phyloP scores from a whole-genome alignment of 176 grass and related monocot genomes.

The Stipa capillata region DNA sequence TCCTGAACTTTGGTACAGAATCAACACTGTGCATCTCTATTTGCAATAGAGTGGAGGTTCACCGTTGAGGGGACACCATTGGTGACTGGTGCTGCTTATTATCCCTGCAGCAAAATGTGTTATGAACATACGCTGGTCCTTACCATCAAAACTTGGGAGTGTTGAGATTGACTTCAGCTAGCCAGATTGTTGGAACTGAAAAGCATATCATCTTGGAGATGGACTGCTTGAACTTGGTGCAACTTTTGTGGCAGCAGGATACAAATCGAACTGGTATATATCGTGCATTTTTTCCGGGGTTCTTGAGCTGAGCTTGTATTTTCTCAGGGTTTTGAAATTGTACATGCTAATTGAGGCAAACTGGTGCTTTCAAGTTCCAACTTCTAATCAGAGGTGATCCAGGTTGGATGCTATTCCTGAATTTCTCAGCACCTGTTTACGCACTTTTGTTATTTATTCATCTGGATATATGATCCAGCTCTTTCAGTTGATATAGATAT shows the following conservation, averaged over 20 bases:
- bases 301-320: background rate
- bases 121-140: background rate
- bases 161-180: background rate
- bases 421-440: background rate
- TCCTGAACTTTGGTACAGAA: background rate
- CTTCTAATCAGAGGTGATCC: background rate
- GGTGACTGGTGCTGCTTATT: background rate
- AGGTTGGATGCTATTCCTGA: slow-evolving; percentile 6
- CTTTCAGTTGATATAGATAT: background rate
- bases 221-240: background rate
- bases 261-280: background rate
- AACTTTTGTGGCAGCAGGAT: background rate
- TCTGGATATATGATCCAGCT: background rate
- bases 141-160: background rate
- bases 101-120: background rate
- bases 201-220: background rate
- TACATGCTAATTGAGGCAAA: background rate
- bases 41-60: background rate
- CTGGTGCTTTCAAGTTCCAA: background rate
- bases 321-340: background rate
- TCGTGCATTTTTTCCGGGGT: background rate
- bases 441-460: background rate
- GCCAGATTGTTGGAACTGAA: background rate
- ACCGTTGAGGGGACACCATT: background rate
- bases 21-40: background rate